A percentile compares a stretch with the other conserved stretches of the same genome.
phyloP scores from a whole-genome alignment of 306 rosid genomes.

The Rosa lucieae region DNA sequence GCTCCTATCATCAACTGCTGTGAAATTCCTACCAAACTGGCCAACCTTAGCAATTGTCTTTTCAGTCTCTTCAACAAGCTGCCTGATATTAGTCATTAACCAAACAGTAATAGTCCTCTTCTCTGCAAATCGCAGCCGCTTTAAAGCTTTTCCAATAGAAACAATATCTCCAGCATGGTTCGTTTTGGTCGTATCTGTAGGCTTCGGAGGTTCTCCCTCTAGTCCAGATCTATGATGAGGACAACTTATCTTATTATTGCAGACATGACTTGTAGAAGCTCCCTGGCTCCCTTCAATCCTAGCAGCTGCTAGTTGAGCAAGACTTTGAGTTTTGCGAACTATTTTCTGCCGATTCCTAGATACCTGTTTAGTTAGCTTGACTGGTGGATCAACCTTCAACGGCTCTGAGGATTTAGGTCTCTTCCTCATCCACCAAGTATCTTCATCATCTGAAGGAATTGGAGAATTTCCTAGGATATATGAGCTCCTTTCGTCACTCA shows the following conservation, averaged over 20 bases:
- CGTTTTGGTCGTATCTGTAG: conserved; percentile 48
- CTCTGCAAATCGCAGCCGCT: conserved; percentile 71
- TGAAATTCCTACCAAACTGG: conserved; percentile 65
- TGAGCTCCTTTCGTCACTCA: conserved; percentile 67
- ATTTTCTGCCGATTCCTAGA: conserved; percentile 68
- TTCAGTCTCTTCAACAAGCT: conserved; percentile 67
- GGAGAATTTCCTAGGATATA: conserved; percentile 53
- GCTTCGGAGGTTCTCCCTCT: conserved; percentile 62
- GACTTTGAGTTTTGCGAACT: conserved; percentile 81
- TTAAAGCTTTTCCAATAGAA: conserved; percentile 67
- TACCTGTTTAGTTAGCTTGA: conserved; percentile 63
- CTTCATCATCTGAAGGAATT: conserved; percentile 65
- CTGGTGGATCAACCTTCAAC: conserved; percentile 66
- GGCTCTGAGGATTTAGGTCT: conserved; percentile 65
- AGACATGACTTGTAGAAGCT: conserved; percentile 93
- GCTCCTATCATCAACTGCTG: conserved; percentile 61
- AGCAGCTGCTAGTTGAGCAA: conserved; percentile 83
- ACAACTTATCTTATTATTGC: conserved; percentile 77
- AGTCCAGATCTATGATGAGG: conserved; percentile 71
- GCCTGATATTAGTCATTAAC: conserved; percentile 64
- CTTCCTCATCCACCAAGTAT: conserved; percentile 88
- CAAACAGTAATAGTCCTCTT: conserved; percentile 72
- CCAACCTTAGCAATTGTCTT: conserved; percentile 62
- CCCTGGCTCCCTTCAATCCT: conserved; percentile 98
- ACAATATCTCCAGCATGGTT: conserved; percentile 52